Evolutionary conservation across 176 grass and related monocot species (phyloP), one percentile per base, ranked within the genome.

Genomic region (Urochloa ruziziensis): DNA sequence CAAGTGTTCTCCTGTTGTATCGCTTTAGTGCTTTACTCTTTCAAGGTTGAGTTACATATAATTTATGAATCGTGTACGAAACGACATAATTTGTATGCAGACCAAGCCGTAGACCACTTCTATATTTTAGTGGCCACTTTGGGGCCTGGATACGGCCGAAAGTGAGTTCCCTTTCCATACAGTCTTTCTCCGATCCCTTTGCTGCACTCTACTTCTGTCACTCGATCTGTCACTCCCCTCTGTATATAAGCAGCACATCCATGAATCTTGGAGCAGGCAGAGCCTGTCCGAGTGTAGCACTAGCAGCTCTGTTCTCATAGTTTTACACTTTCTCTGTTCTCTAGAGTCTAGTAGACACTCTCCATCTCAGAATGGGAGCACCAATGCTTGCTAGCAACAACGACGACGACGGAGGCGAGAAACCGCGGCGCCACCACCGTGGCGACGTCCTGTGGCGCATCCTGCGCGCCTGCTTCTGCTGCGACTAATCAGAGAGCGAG

Each of bases 81-180:
- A 71, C 42, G 25, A 47, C 6, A 74, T 54, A n/a, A 47, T 47
- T 46, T 61, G 58, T 44, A 63, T 63, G 42, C 25, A 47, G 58
- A 63, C 27, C 58, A 10, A 65, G 21, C 16, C 33, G 43, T 35
- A 49, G 76, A 79, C 23, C 25, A 49, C 30, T 54, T 39, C 51
- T 10, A 40, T 56, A 54, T 29, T 75, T 40, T 36, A 72, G 18
- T n/a, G 23, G 75, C 35, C 28, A 18, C 43, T 67, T 67, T 86
- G 58, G 75, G 62, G 12, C 15, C 60, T 19, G 28, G 40, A 83
- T 53, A 46, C 74, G 64, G 86, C 86, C 86, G 80, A 88, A 88
- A 88, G 86, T 27, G 57, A 24, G 21, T 28, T 58, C 4, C 54
- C 47, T 57, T 79, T 83, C 46, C 65, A 66, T 82, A 65, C 14